These are phyloP conservation scores for Parmales sp. DNA, from an alignment of 108 stramenopile species.

Conservation along the genomic window DNA sequence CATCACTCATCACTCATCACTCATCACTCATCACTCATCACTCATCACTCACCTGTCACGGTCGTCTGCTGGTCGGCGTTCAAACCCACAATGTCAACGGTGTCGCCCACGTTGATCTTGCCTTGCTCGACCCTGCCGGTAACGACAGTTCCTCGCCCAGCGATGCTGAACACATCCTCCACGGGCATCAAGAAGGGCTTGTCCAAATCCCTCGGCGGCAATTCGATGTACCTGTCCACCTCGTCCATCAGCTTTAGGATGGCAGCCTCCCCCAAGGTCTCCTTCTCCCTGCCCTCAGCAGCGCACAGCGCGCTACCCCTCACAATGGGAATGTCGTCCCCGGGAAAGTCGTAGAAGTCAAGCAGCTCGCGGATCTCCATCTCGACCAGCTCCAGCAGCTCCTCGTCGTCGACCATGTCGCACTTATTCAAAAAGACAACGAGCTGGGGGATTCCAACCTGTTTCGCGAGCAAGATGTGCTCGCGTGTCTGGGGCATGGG, in stretches of 20 bases:
- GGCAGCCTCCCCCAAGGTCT: slow-evolving; percentile 63
- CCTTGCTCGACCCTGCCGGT: slow-evolving; percentile 96
- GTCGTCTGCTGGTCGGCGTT: slow-evolving; percentile 68
- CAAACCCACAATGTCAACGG: slow-evolving; percentile 82
- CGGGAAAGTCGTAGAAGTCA: slow-evolving; percentile 90
- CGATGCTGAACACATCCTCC: slow-evolving; percentile 98
- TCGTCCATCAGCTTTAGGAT: slow-evolving; percentile 91
- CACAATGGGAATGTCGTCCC: slow-evolving; percentile 91
- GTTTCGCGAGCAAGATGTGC: slow-evolving; percentile 95
- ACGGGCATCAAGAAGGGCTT: slow-evolving; percentile 98
- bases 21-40: slow-evolving; percentile 27
- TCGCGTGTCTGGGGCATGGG: slow-evolving; percentile 99
- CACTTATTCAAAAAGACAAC: slow-evolving; percentile 98
- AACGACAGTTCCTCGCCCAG: slow-evolving; percentile 97
- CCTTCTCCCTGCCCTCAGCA: slow-evolving; percentile 76
- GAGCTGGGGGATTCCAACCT: slow-evolving; percentile 95
- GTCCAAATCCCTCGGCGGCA: slow-evolving; percentile 82
- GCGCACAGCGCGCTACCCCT: slow-evolving; percentile 95
- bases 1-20: slow-evolving; percentile 14
- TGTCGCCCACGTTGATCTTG: slow-evolving; percentile 88
- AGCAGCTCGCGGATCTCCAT: slow-evolving; percentile 99
- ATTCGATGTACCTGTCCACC: slow-evolving; percentile 85
- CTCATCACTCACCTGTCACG: slow-evolving; percentile 43
- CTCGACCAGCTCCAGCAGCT: slow-evolving; percentile 96
- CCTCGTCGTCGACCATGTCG: slow-evolving; percentile 96